Base-by-base conservation (phyloP, 805 yeast species). In the Millerozyma acaciae region DNA sequence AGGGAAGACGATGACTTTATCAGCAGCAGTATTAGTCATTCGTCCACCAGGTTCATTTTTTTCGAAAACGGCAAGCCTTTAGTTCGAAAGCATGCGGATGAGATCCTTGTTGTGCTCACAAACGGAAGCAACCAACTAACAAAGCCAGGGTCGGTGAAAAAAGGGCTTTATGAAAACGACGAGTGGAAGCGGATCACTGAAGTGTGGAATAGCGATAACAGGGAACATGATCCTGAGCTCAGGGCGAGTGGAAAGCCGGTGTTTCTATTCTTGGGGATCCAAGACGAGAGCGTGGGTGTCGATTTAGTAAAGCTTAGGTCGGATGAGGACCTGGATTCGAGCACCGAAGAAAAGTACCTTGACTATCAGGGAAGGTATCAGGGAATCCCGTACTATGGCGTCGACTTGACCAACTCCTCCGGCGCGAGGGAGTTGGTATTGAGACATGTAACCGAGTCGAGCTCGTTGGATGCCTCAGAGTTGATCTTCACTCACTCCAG, bases 331-430 rank as follows among this genome's bases (percentile, higher is more conserved):
- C 24, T 30, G 16, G 45, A 39, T 14, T 31, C 31, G 6, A 30
- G 42, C 12, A 23, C 36, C 9, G 50, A 40, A 15, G 64, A 58
- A 30, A 53, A 57, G 14, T 63, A 61, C 26, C 60, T 72, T 42
- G 65, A 59, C 35, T 64, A 67, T 47, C 68, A 68, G 30, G 68
- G 70, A 15, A 45, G 68, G 39, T 76, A 78, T 50, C 61, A 64
- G 21, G 89, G 89, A 3, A 62, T 70, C 4, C 87, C 90, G 3
- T 71, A 69, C 45, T 80, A 67, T 55, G 85, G 80, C 0, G 68
- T 83, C 20, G 86, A 81, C 44, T 57, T 79, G 18, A 56, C 75
- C 37, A 38, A 58, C 48, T 44, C 76, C 51, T 42, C 78, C 50
- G 24, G 59, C 46, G 50, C 75, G 51, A 47, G 59, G 39, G 35